Evolutionary conservation across 2,329 filamentous ascomycete species (phyloP), one percentile per base, ranked within the genome.

Genomic region (Pyrenophora teres): DNA sequence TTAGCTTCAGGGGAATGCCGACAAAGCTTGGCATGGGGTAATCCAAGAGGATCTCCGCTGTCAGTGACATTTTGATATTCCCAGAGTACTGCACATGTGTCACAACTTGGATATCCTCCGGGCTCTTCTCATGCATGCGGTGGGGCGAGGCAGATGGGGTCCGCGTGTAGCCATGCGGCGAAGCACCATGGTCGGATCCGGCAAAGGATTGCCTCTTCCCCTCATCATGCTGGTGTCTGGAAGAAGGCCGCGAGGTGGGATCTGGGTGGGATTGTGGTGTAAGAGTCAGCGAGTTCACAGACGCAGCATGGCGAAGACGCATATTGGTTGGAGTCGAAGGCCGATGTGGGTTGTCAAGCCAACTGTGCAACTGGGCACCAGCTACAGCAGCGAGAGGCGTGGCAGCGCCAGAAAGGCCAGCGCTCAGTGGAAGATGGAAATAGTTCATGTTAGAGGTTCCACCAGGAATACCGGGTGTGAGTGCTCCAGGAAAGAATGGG

Each of bases 1-100:
- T 96, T 21, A 99, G 81, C 73, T 94, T 93, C 40, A 99, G 82
- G 1, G 94, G 94, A 55, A 99, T 93, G 10, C 92, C 92, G 2
- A 97, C 93, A 68, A 99, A 99, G 77, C 90, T 96, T 35, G 92
- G 92, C 90, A 97, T 97, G 0, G 94, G 94, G 72, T 99, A 99
- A 75, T 99, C 94, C 30, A 99, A 86, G 27, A 97, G 80, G 36
- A 99, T 96, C 75, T 97, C 92, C 0, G 94, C 92, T 19, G 94
- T 97, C 42, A 99, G 80, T 55, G 92, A 90, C 50, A 99, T 83
- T 60, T 87, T 87, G 52, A 99, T 83, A 68, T 97, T 89, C 27
- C 94, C 94, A 2, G 87, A 84, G 74, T 99, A 99, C 49, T 86
- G 87, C 54, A 96, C 92, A 60, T 92, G 88, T 67, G 95, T 93